Percentiles rank a stretch among this genome's conserved stretches.
phyloP scores from a whole-genome alignment of 1,139 yeast species.

The Williopsis jadinii region DNA sequence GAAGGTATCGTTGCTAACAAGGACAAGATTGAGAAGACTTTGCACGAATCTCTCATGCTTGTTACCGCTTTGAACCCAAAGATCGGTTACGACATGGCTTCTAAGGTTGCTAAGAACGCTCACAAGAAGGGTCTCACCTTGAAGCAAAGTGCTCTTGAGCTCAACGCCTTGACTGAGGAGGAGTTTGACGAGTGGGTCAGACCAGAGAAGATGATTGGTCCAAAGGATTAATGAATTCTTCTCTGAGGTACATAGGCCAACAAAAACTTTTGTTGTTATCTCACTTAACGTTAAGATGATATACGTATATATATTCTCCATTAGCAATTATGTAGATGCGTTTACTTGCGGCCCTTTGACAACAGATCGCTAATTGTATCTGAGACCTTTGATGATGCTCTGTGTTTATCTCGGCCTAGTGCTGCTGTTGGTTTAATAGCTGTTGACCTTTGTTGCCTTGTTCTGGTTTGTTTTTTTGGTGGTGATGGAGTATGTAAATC shows the following conservation, averaged over 20 bases:
- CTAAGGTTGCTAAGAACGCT: constrained; percentile 97
- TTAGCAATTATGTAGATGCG: background rate
- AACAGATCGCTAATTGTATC: constrained; percentile 1
- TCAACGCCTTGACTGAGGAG: constrained; percentile 71
- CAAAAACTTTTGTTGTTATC: too few relatives aligned
- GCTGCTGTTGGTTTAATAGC: background rate
- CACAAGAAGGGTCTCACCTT: constrained; percentile 96
- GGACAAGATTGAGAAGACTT: constrained; percentile 75
- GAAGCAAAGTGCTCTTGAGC: constrained; percentile 89
- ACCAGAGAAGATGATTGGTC: constrained; percentile 98
- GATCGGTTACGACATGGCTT: constrained; percentile 96
- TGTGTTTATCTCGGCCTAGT: background rate
- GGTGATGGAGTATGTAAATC: background rate
- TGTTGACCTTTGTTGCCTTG: background rate
- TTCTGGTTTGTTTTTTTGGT: background rate
- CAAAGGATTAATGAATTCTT: constrained; percentile 35
- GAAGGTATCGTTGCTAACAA: constrained; percentile 89
- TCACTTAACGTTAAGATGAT: background rate
- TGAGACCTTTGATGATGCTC: background rate
- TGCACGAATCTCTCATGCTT: constrained; percentile 94
- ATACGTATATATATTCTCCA: background rate
- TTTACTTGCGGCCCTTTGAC: background rate
- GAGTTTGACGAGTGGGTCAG: constrained; percentile 96
- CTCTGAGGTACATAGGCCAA: too few relatives aligned
- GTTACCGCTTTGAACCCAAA: constrained; percentile 98